phyloP scores from a whole-genome alignment of 2,329 filamentous ascomycete genomes.

The Aspergillus clavatus region DNA sequence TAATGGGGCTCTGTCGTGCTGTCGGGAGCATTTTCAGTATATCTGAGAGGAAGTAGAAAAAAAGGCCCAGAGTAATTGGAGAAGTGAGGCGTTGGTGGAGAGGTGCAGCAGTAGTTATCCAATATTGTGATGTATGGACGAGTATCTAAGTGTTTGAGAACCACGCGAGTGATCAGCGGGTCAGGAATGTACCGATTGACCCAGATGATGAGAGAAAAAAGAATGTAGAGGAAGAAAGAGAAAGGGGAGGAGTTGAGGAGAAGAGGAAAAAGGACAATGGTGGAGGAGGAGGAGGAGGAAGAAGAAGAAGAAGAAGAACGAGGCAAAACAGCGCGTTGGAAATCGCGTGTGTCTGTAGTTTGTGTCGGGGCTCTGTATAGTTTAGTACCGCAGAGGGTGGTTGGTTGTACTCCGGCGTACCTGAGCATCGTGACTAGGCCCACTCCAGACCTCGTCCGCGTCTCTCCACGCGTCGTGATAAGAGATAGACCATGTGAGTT shows the following conservation, averaged over 20 bases:
- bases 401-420: conserved; percentile 1
- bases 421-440: not conserved
- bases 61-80: not conserved
- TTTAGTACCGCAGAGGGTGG: no score
- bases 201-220: not conserved
- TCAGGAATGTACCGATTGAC: not conserved
- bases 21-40: conserved; percentile 7
- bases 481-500: not conserved
- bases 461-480: not conserved
- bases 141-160: not conserved
- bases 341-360: not conserved
- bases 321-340: conserved; percentile 1
- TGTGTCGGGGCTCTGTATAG: no score
- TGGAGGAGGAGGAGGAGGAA: not conserved
- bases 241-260: conserved; percentile 2
- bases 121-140: not conserved
- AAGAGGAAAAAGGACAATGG: not conserved
- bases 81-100: not conserved
- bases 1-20: conserved; percentile 31
- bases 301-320: not conserved
- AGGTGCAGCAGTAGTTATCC: not conserved
- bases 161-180: not conserved
- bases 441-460: not conserved
- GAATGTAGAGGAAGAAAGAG: conserved; percentile 1
- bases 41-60: conserved; percentile 2